Conservation (phyloP, 768 basidiomycete genomes). For the Lactifluus echinatus region DNA sequence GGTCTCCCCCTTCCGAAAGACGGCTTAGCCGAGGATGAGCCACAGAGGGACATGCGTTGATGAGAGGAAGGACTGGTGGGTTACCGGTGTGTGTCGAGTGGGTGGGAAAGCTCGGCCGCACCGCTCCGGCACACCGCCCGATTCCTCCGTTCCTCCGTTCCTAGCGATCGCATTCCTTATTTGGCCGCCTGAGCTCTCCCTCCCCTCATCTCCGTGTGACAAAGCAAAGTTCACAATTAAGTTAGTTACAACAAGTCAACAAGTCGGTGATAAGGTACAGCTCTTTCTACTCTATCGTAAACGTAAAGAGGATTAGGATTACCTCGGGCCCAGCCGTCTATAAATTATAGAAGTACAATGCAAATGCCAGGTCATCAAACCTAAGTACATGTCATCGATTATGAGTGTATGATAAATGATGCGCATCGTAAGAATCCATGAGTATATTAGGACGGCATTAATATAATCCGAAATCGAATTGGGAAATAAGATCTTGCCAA, state of each 20-base stretch:
- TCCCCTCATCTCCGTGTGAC: too few species aligned
- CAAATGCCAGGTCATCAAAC: not conserved
- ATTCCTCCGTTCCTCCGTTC: too few species aligned
- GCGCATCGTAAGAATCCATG: not conserved
- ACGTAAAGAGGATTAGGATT: too few species aligned
- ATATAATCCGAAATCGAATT: constrained; percentile 27
- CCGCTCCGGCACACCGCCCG: not conserved
- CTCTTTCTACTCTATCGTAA: too few species aligned
- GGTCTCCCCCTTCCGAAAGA: constrained; percentile 13
- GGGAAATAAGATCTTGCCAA: constrained; percentile 28
- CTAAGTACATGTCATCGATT: not conserved
- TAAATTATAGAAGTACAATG: constrained; percentile 1
- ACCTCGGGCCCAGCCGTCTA: not conserved
- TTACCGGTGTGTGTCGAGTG: constrained; percentile 6
- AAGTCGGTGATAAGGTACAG: too few species aligned
- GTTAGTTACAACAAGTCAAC: too few species aligned
- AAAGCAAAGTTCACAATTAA: too few species aligned
- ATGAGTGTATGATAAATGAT: not conserved
- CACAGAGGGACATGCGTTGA: constrained; percentile 9
- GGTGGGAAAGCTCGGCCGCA: constrained; percentile 5
- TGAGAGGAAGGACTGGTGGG: not conserved
- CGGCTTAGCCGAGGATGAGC: constrained; percentile 9
- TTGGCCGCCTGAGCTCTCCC: too few species aligned
- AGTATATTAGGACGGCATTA: not conserved
- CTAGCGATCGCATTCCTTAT: not conserved